phyloP scores from a whole-genome alignment of 2,329 filamentous ascomycete species.

The Immersiporthe knoxdaviesiana region DNA sequence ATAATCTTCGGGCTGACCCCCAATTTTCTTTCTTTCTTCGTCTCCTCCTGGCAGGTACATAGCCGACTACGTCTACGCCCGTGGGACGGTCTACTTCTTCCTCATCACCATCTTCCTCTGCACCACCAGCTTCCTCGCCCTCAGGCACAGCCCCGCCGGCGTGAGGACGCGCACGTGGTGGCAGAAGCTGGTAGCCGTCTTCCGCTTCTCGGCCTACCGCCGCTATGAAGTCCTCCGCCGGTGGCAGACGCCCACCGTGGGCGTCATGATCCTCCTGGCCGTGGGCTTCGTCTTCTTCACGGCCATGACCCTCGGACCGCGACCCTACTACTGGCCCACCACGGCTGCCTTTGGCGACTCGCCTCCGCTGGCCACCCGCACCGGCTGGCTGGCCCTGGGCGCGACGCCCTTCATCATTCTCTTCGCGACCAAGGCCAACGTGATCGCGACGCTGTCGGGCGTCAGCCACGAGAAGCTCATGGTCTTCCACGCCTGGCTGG shows the following conservation, averaged over 20 bases:
- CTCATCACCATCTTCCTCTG: conserved; percentile 20
- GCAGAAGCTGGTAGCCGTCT: conserved; percentile 18
- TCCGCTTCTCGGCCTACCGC: conserved; percentile 15
- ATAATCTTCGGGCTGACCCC: background rate
- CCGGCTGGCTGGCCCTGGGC: conserved; percentile 16
- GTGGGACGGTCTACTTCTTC: conserved; percentile 26
- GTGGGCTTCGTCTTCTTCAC: conserved; percentile 18
- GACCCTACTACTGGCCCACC: conserved; percentile 21
- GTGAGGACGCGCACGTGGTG: background rate
- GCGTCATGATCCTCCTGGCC: conserved; percentile 11
- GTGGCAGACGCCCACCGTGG: conserved; percentile 12
- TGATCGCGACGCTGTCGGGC: conserved; percentile 16
- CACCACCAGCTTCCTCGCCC: conserved; percentile 14
- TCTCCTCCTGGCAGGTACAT: conserved; percentile 13
- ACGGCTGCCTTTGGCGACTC: conserved; percentile 15
- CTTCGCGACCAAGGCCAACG: conserved; percentile 20
- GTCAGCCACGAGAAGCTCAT: conserved; percentile 23
- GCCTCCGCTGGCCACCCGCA: conserved; percentile 16
- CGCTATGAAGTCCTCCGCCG: conserved; percentile 5
- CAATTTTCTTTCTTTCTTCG: background rate
- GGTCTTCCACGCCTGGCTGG: conserved; percentile 20
- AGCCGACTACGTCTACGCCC: conserved; percentile 26
- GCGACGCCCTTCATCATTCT: conserved; percentile 14
- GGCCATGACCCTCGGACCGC: conserved; percentile 15
- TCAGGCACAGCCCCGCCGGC: conserved; percentile 6